Conservation (phyloP, 2,329 filamentous ascomycete species). For the Ophiostoma himal-ulmi region DNA sequence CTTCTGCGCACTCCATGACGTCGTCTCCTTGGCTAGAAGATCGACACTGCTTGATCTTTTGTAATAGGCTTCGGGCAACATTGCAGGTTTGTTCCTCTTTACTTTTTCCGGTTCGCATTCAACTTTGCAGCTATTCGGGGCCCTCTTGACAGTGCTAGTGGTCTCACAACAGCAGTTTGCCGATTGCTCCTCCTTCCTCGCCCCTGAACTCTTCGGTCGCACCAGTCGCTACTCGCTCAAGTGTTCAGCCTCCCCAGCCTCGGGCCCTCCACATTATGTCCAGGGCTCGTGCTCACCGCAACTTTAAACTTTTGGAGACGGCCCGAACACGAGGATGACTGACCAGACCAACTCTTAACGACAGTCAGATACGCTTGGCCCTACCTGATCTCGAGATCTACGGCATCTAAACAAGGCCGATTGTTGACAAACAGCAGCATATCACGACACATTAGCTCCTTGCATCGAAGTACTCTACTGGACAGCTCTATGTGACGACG, state of each 20-base stretch:
- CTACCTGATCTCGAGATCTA: background rate
- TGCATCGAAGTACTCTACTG: background rate
- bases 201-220: background rate
- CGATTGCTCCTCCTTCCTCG: background rate
- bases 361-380: background rate
- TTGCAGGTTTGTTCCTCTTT: background rate
- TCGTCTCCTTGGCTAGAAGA: background rate
- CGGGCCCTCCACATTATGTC: background rate
- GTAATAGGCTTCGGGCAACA: background rate
- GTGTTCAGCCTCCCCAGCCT: background rate
- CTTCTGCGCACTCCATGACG: background rate
- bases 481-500: background rate
- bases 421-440: background rate
- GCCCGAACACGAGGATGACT: background rate
- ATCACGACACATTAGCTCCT: background rate
- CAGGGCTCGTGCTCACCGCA: background rate
- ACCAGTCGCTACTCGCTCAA: background rate
- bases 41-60: background rate
- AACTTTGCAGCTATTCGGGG: background rate
- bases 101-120: background rate
- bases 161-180: background rate
- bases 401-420: background rate
- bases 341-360: background rate
- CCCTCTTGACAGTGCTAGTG: background rate
- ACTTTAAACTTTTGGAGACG: background rate